Conservation (phyloP, 768 basidiomycete genomes). For the Kwoniella sp. region DNA sequence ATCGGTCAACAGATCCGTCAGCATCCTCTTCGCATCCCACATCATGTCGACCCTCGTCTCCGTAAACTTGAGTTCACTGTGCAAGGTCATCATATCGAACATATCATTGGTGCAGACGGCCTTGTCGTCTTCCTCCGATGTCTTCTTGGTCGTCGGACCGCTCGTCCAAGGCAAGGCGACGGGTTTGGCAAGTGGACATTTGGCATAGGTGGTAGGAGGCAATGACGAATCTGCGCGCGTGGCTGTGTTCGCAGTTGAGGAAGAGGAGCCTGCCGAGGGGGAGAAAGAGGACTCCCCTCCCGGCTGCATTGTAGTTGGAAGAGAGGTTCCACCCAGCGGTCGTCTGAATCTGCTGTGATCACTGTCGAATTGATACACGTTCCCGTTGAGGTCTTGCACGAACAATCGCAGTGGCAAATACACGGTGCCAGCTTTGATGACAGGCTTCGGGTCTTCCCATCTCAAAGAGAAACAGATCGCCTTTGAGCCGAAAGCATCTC, state of each 20-base stretch:
- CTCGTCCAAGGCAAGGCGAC: conserved; percentile 1
- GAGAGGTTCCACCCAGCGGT: no score
- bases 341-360: no score
- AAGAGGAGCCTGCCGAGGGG: not conserved
- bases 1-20: not conserved
- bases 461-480: not conserved
- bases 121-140: not conserved
- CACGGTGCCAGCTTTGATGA: no score
- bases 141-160: not conserved
- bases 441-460: no score
- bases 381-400: conserved; percentile 1
- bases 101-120: not conserved
- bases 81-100: not conserved
- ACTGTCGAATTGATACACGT: not conserved
- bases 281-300: no score
- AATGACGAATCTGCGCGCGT: no score
- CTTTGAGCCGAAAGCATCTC: not conserved
- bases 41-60: not conserved
- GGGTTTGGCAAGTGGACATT: conserved; percentile 8
- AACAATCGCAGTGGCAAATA: conserved; percentile 2
- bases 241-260: not conserved
- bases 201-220: not conserved
- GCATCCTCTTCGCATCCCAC: conserved; percentile 3
- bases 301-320: no score
- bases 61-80: not conserved